Evolutionary conservation across 805 yeast genomes (phyloP).

Genomic region (Wickerhamiella dianesei): DNA sequence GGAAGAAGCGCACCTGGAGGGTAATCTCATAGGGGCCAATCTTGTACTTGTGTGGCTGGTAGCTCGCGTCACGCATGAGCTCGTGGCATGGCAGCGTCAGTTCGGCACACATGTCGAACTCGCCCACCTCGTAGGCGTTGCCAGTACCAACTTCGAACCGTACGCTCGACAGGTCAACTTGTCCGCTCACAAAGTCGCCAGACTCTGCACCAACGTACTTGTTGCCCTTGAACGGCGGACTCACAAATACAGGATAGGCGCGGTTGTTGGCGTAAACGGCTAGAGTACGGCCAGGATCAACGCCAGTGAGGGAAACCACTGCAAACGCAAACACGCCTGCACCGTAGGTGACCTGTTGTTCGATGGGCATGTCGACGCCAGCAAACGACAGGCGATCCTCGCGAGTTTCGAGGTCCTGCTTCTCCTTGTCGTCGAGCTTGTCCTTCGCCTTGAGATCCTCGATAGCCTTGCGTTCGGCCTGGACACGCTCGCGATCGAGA

Average conservation of each 20-base stretch:
- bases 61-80: constrained; percentile 16
- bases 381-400: constrained; percentile 20
- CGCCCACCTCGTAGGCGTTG: constrained; percentile 6
- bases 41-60: constrained; percentile 13
- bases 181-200: constrained; percentile 21
- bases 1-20: constrained; percentile 50
- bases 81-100: constrained; percentile 38
- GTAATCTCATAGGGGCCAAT: constrained; percentile 12
- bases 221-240: constrained; percentile 40
- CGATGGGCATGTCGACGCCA: constrained; percentile 24
- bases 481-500: constrained; percentile 35
- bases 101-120: constrained; percentile 21
- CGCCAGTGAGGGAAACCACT: constrained; percentile 24
- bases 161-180: constrained; percentile 13
- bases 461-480: constrained; percentile 36
- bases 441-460: constrained; percentile 17
- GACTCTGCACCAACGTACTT: constrained; percentile 17
- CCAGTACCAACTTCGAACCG: constrained; percentile 18
- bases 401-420: constrained; percentile 20
- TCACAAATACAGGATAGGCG: constrained; percentile 49
- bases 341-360: constrained; percentile 42
- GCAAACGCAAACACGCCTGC: constrained; percentile 69
- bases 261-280: constrained; percentile 68
- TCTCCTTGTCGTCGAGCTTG: constrained; percentile 22
- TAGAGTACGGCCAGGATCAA: constrained; percentile 38